Evolutionary conservation across 2,329 filamentous ascomycete species (phyloP), one percentile per base, ranked within the genome.

Genomic region (Nigrograna mackinnonii): DNA sequence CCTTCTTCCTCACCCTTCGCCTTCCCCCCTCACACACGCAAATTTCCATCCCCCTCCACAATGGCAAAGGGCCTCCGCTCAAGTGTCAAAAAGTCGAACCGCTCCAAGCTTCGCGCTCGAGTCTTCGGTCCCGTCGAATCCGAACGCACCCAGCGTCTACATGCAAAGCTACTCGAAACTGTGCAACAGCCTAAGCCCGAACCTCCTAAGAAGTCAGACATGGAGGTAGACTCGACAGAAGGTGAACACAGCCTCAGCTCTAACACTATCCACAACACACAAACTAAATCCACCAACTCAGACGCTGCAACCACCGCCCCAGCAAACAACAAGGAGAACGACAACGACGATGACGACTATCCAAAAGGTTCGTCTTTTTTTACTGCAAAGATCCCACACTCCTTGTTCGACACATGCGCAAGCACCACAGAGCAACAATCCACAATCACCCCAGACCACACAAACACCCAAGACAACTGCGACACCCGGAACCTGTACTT

Each of bases 61-160:
- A 97, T 96, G 92, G 92, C 91, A 18, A 96, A 95, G 69, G 87
- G 89, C 66, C 77, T 87, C 47, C 81, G 92, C 67, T 82, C 91
- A 53, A 95, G 86, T 66, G 77, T 81, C 54, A 83, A 79, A 60
- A 96, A 96, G 76, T 79, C 79, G 61, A 96, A 96, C 76, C 90
- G 91, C 74, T 79, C 82, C 56, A 85, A 82, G 58, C 79, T 96
- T 52, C 91, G 91, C 69, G 77, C 82, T 53, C 84, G 83, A 52
- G 86, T 96, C 53, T 96, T 95, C 71, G 89, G 86, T 1, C 92
- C 92, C 13, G 84, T 85, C 41, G 89, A 92, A 68, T 75, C 79
- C 58, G 91, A 87, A 34, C 83, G 92, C 56, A 86, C 85, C 39
- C 86, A 91, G 70, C 85, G 92, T 54, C 82, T 96, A 24, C 90